Evolutionary conservation across 768 basidiomycete species (phyloP).

Genomic region (Kockovaella imperatae): DNA sequence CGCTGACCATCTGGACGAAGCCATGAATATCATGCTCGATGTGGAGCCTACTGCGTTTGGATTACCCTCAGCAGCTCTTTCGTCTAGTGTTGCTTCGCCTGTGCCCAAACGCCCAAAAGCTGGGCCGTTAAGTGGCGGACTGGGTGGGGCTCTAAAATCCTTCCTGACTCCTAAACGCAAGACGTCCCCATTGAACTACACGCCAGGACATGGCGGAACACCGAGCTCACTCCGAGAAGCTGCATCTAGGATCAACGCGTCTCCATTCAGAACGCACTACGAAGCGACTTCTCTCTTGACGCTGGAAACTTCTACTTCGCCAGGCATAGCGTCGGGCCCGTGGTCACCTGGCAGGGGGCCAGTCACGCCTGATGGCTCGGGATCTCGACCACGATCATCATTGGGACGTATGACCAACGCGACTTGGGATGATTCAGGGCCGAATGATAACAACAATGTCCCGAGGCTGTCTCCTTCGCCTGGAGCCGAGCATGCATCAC

Average conservation of each 20-base stretch:
- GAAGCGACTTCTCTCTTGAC: slow-evolving; percentile 69
- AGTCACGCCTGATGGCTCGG: slow-evolving; percentile 36
- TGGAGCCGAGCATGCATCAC: too few species aligned
- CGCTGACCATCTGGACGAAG: slow-evolving; percentile 85
- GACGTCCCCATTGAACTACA: slow-evolving; percentile 42
- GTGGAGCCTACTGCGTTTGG: slow-evolving; percentile 46
- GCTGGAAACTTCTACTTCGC: slow-evolving; percentile 55
- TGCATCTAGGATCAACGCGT: slow-evolving; percentile 1
- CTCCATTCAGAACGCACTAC: slow-evolving; percentile 78
- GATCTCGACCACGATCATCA: background rate
- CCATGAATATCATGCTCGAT: slow-evolving; percentile 66
- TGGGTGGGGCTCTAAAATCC: slow-evolving; percentile 20
- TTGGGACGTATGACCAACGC: too few species aligned
- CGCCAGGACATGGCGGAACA: slow-evolving; percentile 1
- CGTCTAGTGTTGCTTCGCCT: background rate
- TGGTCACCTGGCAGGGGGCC: slow-evolving; percentile 54
- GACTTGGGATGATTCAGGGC: too few species aligned
- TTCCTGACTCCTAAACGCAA: slow-evolving; percentile 71
- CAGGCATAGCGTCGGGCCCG: slow-evolving; percentile 52
- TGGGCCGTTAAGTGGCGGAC: too few species aligned
- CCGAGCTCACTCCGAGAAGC: slow-evolving; percentile 32
- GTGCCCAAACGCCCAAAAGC: slow-evolving; percentile 5
- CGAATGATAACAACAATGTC: too few species aligned
- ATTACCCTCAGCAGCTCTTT: slow-evolving; percentile 3
- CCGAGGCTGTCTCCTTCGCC: too few species aligned